Conservation (phyloP, 257 asterid species). For the Przewalskia tangutica region DNA sequence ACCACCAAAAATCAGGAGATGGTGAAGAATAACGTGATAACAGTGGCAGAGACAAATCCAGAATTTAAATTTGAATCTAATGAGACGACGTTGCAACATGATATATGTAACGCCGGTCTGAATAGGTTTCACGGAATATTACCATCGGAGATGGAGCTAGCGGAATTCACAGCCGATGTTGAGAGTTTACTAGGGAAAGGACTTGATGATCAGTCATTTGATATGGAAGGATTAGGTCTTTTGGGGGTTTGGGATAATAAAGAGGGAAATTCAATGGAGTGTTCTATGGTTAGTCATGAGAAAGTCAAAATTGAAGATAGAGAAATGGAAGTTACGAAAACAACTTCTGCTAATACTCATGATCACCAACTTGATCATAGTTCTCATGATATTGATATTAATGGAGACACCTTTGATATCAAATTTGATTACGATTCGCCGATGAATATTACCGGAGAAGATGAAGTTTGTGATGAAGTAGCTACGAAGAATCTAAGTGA, state of each 20-base stretch:
- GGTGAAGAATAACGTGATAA: not conserved
- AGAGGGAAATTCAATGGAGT: slow-evolving; percentile 12
- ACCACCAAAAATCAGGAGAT: slow-evolving; percentile 2
- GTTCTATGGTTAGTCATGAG: slow-evolving; percentile 14
- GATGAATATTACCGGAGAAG: not conserved
- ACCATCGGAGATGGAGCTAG: slow-evolving; percentile 74
- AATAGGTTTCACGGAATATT: slow-evolving; percentile 33
- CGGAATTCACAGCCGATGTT: slow-evolving; percentile 71
- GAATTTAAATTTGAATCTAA: slow-evolving; percentile 6
- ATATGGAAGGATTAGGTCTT: slow-evolving; percentile 60
- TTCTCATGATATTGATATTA: slow-evolving; percentile 21
- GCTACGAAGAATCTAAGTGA: slow-evolving; percentile 1
- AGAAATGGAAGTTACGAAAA: not conserved
- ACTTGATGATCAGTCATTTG: slow-evolving; percentile 53
- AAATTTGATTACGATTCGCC: slow-evolving; percentile 48
- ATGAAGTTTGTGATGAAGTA: slow-evolving; percentile 9
- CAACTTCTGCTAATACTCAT: not conserved
- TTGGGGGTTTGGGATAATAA: slow-evolving; percentile 17
- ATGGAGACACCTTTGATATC: slow-evolving; percentile 39
- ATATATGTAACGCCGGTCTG: slow-evolving; percentile 3
- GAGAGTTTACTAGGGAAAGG: slow-evolving; percentile 71
- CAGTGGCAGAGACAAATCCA: not conserved
- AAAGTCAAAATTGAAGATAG: slow-evolving; percentile 42
- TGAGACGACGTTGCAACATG: not conserved
- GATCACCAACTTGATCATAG: not conserved